Evolutionary conservation across 2,329 filamentous ascomycete species (phyloP), one percentile per base, ranked within the genome.

Genomic region (Ambrosiella beaveri): DNA sequence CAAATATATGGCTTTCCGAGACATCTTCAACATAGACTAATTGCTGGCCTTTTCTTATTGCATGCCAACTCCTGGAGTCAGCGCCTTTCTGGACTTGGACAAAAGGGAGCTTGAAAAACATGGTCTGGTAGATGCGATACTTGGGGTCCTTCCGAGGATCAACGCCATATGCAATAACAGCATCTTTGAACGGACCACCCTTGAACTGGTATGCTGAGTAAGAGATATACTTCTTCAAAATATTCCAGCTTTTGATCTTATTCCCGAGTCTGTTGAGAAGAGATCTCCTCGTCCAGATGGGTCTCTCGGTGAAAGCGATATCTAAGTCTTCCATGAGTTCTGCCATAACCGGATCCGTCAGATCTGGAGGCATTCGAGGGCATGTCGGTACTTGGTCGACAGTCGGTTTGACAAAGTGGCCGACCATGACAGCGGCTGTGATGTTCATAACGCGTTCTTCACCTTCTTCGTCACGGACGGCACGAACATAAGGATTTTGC

Each of bases 161-260:
- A 17, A 95, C 70, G 8, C 91, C 91, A 68, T 90, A 93, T 52
- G 79, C 82, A 62, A 96, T 81, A 57, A 96, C 81, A 2, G 86
- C 84, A 68, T 97, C 90, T 62, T 88, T 80, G 85, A 88, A 98
- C 0, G 93, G 90, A 0, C 93, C 93, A 19, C 86, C 88, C 60
- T 86, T 85, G 75, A 97, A 96, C 70, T 90, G 88, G 71, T 95
- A 98, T 7, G 86, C 89, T 3, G 88, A 82, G 65, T 93, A 91
- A 62, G 88, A 85, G 56, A 90, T 79, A 52, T 86, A 86, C 66
- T 85, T 79, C 64, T 88, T 85, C 61, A 95, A 69, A 47, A 77
- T 70, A 59, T 78, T 77, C 67, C 74, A 79, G 61, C 75, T 74
- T 49, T 72, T 73, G 35, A 74, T 71, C 53, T 71, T 71, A 54